Evolutionary conservation across 2,329 filamentous ascomycete genomes (phyloP), one percentile per base, ranked within the genome.

Genomic region (Byssothecium circinans): DNA sequence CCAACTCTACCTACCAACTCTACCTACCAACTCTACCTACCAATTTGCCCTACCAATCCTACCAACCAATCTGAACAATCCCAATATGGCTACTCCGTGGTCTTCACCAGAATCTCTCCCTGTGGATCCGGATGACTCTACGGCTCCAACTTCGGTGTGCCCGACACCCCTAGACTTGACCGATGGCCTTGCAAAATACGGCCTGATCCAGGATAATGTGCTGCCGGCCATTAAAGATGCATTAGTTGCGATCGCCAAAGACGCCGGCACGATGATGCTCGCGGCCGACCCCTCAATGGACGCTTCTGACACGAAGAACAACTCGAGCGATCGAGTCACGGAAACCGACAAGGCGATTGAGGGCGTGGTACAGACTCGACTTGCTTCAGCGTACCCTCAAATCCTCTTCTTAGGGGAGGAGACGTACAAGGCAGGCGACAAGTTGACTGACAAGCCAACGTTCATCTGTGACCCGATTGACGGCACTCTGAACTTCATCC

Each of bases 301-400:
- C 10, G 53, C 60, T 15, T 60, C 68, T 1, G 43, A 55, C 7
- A 57, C 53, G 2, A 72, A 73, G 51, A 68, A 69, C 47, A 73
- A 71, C 48, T 61, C 74, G 32, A 75, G 75, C 14, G 80, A 82
- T 50, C 67, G 80, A 2, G 79, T 82, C 32, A 81, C 80, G 1
- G 74, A 77, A 48, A 81, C 79, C 47, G 80, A 82, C 62, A 75
- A 74, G 41, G 76, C 77, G 1, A 75, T 82, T 5, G 80, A 82
- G 53, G 67, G 65, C 1, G 77, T 78, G 73, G 75, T 81, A 18
- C 74, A 73, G 7, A 52, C 60, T 0, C 65, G 68, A 3, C 67
- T 81, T n/a, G 63, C 58, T 20, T 47, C 64, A 2, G 67, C 68
- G 45, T 81, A 78, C 47, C 79, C 79, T 0, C 32, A 66, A 25